phyloP scores from a whole-genome alignment of 805 yeast species.

The Zygotorulaspora sp. region DNA sequence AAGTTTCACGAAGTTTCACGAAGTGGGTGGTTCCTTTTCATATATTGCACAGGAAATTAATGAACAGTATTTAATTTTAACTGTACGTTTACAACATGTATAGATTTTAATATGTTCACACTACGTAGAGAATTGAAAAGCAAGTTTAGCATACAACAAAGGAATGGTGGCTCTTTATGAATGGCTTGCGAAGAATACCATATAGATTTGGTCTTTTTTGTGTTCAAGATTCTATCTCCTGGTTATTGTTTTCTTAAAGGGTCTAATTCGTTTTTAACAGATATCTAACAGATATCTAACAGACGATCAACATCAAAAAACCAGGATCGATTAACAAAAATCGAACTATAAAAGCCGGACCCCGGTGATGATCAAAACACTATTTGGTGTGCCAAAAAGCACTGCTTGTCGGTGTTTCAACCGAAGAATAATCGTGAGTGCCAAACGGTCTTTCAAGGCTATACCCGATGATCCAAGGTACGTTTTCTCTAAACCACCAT shows the following conservation, averaged over 20 bases:
- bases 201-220: neutral
- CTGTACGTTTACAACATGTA: constrained; percentile 1
- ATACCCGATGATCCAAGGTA: constrained; percentile 19
- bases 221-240: neutral
- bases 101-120: neutral
- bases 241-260: neutral
- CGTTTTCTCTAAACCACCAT: constrained; percentile 23
- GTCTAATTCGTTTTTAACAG: neutral
- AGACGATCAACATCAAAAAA: no score
- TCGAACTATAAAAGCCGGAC: neutral
- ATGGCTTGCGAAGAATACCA: neutral
- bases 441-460: constrained; percentile 5
- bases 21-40: neutral
- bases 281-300: no score
- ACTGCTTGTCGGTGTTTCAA: neutral
- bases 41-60: neutral
- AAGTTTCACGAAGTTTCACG: neutral
- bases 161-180: no score
- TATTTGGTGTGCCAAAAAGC: neutral
- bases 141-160: neutral
- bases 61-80: constrained; percentile 1
- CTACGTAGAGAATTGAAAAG: neutral
- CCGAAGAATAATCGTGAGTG: neutral
- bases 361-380: neutral
- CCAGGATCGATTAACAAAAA: neutral